A percentile compares a stretch with the other conserved stretches of the same genome.
Conservation (phyloP, 768 basidiomycete genomes). For the Paxillus rubicundulus region DNA sequence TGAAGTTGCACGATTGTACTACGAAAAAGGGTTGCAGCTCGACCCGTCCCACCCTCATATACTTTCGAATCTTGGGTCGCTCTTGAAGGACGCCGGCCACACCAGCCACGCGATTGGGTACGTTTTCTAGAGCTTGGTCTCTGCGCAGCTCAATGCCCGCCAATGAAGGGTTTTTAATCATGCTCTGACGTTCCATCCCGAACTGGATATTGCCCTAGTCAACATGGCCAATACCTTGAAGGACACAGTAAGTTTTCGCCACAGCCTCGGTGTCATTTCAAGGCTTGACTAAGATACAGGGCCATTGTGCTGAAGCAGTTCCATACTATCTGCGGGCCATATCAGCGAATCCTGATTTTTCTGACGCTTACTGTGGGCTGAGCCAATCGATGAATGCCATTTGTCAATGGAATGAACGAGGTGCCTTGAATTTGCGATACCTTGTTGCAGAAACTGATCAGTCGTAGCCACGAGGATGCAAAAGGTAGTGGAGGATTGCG, state of each 20-base stretch:
- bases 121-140: conserved; percentile 7
- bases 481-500: conserved; percentile 36
- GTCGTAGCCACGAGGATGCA: conserved; percentile 34
- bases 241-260: conserved; percentile 36
- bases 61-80: conserved; percentile 49
- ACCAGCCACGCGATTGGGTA: conserved; percentile 42
- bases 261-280: not conserved
- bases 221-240: conserved; percentile 53
- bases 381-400: conserved; percentile 44
- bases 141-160: conserved; percentile 1
- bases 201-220: conserved; percentile 50
- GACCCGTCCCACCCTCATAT: conserved; percentile 49
- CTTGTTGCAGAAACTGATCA: conserved; percentile 8
- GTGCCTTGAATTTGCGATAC: conserved; percentile 16
- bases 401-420: conserved; percentile 45
- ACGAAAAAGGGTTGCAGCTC: conserved; percentile 42
- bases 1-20: conserved; percentile 43
- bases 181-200: conserved; percentile 41
- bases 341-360: conserved; percentile 39
- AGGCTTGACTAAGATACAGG: conserved; percentile 22
- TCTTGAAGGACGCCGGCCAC: conserved; percentile 48
- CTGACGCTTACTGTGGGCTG: conserved; percentile 50
- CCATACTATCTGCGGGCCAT: conserved; percentile 46
- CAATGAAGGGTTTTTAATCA: conserved; percentile 37
- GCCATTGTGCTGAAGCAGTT: conserved; percentile 42